phyloP scores from a whole-genome alignment of 495 filamentous ascomycete species.

The Pseudevernia furfuracea region DNA sequence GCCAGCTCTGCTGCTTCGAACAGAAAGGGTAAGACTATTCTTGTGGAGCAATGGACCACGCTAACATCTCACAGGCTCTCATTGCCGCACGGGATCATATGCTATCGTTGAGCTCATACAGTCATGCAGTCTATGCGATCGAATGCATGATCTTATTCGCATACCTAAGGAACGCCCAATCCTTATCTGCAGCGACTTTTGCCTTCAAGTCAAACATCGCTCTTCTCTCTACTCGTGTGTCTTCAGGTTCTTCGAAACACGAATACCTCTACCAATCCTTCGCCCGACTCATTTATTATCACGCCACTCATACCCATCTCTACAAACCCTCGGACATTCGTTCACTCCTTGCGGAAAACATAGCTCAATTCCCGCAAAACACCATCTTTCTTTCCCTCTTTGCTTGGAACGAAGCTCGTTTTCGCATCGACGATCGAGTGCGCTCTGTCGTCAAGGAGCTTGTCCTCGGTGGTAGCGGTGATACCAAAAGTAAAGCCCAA shows the following conservation, averaged over 20 bases:
- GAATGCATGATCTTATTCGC: slow-evolving; percentile 55
- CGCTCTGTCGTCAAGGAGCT: slow-evolving; percentile 48
- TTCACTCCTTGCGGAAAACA: slow-evolving; percentile 47
- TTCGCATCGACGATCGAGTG: slow-evolving; percentile 66
- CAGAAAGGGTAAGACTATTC: slow-evolving; percentile 39
- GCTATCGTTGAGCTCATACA: slow-evolving; percentile 40
- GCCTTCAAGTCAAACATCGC: slow-evolving; percentile 44
- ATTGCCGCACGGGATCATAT: slow-evolving; percentile 48
- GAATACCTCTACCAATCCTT: slow-evolving; percentile 61
- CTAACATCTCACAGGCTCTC: slow-evolving; percentile 41
- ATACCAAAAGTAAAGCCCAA: slow-evolving; percentile 24
- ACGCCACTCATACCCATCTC: slow-evolving; percentile 46
- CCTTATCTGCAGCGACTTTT: slow-evolving; percentile 37
- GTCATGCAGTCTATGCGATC: slow-evolving; percentile 44
- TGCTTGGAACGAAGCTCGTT: slow-evolving; percentile 59
- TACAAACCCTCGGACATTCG: slow-evolving; percentile 61
- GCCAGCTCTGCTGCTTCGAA: slow-evolving; percentile 40
- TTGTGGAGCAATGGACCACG: background rate
- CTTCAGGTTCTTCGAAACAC: slow-evolving; percentile 21
- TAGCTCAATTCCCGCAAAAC: slow-evolving; percentile 64
- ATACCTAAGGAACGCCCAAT: slow-evolving; percentile 46
- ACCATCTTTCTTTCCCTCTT: slow-evolving; percentile 67
- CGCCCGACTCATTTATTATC: slow-evolving; percentile 59
- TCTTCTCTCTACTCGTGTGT: slow-evolving; percentile 29
- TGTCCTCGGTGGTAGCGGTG: slow-evolving; percentile 29